Conservation (phyloP, 2,329 filamentous ascomycete genomes). For the Phoma herbarum region DNA sequence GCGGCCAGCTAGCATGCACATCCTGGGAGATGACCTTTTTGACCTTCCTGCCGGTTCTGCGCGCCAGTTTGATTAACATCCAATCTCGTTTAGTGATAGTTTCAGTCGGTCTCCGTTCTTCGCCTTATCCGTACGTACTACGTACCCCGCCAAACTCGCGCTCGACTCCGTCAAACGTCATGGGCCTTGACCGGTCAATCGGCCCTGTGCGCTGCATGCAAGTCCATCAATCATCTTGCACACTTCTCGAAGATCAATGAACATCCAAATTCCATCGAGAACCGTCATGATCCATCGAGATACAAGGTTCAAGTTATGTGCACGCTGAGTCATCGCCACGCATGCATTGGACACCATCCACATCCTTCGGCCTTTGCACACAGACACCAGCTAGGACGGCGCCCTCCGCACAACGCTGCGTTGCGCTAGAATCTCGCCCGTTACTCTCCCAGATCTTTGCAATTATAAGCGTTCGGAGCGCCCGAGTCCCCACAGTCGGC, state of each 20-base stretch:
- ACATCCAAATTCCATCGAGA: neutral
- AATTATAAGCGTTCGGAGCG: conserved; percentile 35
- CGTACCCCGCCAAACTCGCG: conserved; percentile 22
- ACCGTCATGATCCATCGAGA: neutral
- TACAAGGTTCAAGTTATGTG: neutral
- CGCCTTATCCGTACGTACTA: conserved; percentile 25
- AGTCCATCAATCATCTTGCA: conserved; percentile 17
- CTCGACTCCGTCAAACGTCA: conserved; percentile 8
- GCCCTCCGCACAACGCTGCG: conserved; percentile 18
- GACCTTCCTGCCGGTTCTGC: conserved; percentile 37
- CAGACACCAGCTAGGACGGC: conserved; percentile 14
- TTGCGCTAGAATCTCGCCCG: conserved; percentile 36
- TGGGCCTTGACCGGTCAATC: conserved; percentile 15
- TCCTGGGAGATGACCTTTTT: conserved; percentile 25
- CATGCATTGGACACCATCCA: neutral
- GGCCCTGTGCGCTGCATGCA: conserved; percentile 9
- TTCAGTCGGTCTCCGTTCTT: conserved; percentile 14
- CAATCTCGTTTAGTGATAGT: conserved; percentile 31
- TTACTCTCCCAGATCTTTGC: conserved; percentile 26
- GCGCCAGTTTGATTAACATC: conserved; percentile 31
- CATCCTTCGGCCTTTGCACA: conserved; percentile 5
- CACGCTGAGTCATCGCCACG: conserved; percentile 5
- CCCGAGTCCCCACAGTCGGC: conserved; percentile 36
- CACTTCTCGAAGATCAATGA: neutral
- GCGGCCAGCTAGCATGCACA: conserved; percentile 18